A percentile compares a stretch with the other conserved stretches of the same genome.
Evolutionary conservation across 1,139 yeast species (phyloP).

Genomic region (Saccharomyces hybrid): DNA sequence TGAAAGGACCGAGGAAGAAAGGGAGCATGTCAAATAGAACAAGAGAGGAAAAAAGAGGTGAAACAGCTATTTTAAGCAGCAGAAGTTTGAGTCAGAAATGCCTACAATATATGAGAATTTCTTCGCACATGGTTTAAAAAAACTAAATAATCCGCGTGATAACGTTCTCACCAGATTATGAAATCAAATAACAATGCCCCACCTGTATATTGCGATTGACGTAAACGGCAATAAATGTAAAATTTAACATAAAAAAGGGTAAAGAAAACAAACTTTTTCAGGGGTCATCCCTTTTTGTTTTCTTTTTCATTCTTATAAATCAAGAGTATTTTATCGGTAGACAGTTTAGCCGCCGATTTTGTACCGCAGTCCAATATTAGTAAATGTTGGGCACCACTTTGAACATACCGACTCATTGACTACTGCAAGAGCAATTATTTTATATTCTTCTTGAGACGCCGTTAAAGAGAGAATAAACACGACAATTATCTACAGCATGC

Average conservation of each 20-base stretch:
- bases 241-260: not conserved
- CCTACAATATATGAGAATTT: no score
- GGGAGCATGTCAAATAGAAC: not conserved
- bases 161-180: not conserved
- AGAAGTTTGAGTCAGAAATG: not conserved
- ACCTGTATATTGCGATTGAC: not conserved
- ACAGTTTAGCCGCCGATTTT: not conserved
- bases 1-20: not conserved
- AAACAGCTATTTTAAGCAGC: not conserved
- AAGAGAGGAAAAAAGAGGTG: not conserved
- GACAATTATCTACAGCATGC: not conserved
- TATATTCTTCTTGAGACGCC: not conserved
- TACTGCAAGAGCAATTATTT: not conserved
- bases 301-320: not conserved
- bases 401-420: not conserved
- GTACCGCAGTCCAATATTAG: not conserved
- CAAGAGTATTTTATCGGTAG: not conserved
- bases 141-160: not conserved
- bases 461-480: not conserved
- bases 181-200: not conserved
- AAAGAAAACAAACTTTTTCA: not conserved
- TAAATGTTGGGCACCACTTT: not conserved
- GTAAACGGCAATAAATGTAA: not conserved
- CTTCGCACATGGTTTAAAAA: not conserved
- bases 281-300: not conserved